A percentile compares a stretch with the other conserved stretches of the same genome.
Conservation (phyloP, 768 basidiomycete species). For the Cystobasidium ongulense region DNA sequence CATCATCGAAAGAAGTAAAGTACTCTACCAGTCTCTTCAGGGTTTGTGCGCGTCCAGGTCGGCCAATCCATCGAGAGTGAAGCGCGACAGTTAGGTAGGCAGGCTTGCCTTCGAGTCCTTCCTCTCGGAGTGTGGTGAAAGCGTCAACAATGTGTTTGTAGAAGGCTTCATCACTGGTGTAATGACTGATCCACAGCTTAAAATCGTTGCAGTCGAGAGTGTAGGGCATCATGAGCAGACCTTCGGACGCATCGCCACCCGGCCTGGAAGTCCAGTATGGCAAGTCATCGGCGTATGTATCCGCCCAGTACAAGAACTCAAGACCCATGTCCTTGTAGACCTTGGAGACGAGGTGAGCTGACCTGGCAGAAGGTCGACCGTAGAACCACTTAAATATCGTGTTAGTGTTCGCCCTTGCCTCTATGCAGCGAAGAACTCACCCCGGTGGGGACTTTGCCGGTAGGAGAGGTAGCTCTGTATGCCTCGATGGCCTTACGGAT, state of each 20-base stretch:
- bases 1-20: slow-evolving; percentile 30
- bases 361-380: slow-evolving; percentile 31
- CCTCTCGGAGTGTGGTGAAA: slow-evolving; percentile 35
- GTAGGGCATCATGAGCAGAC: slow-evolving; percentile 33
- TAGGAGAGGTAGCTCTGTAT: slow-evolving; percentile 36
- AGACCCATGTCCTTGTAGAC: slow-evolving; percentile 38
- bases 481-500: slow-evolving; percentile 40
- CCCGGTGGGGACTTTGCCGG: slow-evolving; percentile 35
- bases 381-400: slow-evolving; percentile 7
- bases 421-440: neutral
- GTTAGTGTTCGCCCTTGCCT: neutral
- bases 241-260: slow-evolving; percentile 11
- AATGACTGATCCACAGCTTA: slow-evolving; percentile 34
- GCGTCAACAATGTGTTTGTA: slow-evolving; percentile 35
- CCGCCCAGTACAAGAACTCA: slow-evolving; percentile 39
- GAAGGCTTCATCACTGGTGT: slow-evolving; percentile 39
- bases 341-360: slow-evolving; percentile 40
- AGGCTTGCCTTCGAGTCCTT: slow-evolving; percentile 33
- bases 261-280: slow-evolving; percentile 35
- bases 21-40: slow-evolving; percentile 37
- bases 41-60: slow-evolving; percentile 32
- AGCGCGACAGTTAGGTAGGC: slow-evolving; percentile 25
- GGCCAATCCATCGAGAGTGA: slow-evolving; percentile 35
- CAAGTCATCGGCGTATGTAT: slow-evolving; percentile 37
- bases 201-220: slow-evolving; percentile 31